Evolutionary conservation across 306 rosid species (phyloP).

Genomic region (Trifolium dubium): DNA sequence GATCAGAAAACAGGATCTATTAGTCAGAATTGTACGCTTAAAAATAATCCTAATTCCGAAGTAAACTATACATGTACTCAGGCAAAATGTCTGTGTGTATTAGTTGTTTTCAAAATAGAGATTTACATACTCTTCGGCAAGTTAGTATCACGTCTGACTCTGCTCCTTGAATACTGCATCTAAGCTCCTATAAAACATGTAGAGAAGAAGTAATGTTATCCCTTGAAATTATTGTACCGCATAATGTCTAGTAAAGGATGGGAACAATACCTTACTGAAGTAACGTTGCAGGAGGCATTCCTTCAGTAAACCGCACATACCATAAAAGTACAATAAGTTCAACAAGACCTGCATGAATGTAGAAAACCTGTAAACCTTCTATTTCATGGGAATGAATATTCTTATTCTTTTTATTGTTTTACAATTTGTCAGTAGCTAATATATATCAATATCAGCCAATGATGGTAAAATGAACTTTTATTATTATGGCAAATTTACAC

Average conservation of each 20-base stretch:
- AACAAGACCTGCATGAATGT: slow-evolving; percentile 61
- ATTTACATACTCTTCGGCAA: slow-evolving; percentile 71
- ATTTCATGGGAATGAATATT: neutral
- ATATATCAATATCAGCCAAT: no score
- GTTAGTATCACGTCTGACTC: slow-evolving; percentile 66
- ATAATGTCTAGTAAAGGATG: slow-evolving; percentile 4
- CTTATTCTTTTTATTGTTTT: neutral
- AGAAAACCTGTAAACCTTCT: slow-evolving; percentile 6
- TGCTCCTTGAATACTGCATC: slow-evolving; percentile 64
- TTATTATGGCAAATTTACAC: no score
- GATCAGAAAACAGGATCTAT: slow-evolving; percentile 32
- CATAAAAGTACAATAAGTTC: slow-evolving; percentile 79
- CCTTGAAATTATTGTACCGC: slow-evolving; percentile 5
- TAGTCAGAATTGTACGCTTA: slow-evolving; percentile 26
- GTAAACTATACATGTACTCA: neutral
- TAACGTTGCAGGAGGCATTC: slow-evolving; percentile 90
- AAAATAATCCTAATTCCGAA: neutral
- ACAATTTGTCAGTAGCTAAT: no score
- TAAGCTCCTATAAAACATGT: slow-evolving; percentile 63
- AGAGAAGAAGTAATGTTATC: slow-evolving; percentile 27
- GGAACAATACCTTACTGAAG: slow-evolving; percentile 71
- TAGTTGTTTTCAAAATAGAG: slow-evolving; percentile 39
- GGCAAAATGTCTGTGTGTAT: neutral
- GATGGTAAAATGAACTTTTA: no score
- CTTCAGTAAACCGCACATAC: slow-evolving; percentile 82